These are phyloP conservation scores for Colletotrichum euphorbiae DNA, from an alignment of 2,329 filamentous ascomycete genomes.

Conservation along the genomic window DNA sequence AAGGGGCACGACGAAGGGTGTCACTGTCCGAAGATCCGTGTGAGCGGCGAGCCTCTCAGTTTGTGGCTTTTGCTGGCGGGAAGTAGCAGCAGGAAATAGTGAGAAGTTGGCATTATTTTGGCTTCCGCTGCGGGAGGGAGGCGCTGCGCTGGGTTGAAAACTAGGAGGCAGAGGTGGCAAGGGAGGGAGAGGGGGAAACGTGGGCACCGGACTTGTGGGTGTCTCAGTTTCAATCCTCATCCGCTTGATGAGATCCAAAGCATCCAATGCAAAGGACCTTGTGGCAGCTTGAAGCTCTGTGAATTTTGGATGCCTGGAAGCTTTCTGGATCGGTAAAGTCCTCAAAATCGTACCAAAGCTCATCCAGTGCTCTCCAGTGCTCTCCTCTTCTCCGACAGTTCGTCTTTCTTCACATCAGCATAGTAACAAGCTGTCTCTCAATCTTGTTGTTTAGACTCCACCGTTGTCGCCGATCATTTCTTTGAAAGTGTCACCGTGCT, in stretches of 20 bases:
- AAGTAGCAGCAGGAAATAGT: background rate
- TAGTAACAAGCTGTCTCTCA: background rate
- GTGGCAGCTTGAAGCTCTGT: constrained; percentile 53
- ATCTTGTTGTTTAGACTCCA: constrained; percentile 38
- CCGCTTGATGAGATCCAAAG: constrained; percentile 52
- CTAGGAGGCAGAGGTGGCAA: constrained; percentile 12
- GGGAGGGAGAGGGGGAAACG: constrained; percentile 35
- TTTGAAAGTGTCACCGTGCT: constrained; percentile 52
- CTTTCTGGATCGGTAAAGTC: constrained; percentile 54
- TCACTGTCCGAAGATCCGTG: constrained; percentile 16
- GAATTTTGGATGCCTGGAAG: constrained; percentile 52
- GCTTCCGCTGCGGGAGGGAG: background rate
- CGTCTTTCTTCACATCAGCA: constrained; percentile 40
- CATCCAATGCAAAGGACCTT: constrained; percentile 54
- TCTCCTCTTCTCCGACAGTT: constrained; percentile 46
- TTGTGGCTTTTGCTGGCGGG: constrained; percentile 4
- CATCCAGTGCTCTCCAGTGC: constrained; percentile 52
- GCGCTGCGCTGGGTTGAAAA: background rate
- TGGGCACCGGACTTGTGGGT: constrained; percentile 14
- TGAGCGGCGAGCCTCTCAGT: no score
- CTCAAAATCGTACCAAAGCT: constrained; percentile 58
- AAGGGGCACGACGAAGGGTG: background rate
- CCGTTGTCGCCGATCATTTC: constrained; percentile 51
- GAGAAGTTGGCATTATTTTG: background rate
- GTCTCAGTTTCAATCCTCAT: constrained; percentile 30